Evolutionary conservation across 768 basidiomycete species (phyloP), one percentile per base, ranked within the genome.

Genomic region (Lactifluus piperatus): DNA sequence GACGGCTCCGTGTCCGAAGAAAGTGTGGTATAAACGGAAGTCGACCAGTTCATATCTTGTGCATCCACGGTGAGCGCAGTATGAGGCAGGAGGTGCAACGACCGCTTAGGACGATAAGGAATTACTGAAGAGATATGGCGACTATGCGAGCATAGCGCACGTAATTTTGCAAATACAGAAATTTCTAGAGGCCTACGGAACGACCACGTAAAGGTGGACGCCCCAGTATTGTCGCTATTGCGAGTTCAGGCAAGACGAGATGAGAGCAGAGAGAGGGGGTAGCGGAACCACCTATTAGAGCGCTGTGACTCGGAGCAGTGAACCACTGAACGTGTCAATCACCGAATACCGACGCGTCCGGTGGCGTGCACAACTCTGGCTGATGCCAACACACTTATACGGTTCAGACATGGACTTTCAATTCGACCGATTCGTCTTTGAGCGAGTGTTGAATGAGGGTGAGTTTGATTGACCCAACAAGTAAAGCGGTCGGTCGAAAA

Each of bases 1-100:
- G 86, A 80, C 0, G 93, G 86, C 63, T 91, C 84, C 1, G 93
- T 89, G 73, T 97, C 94, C 51, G 82, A 81, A 4, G 85, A 80
- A 18, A 76, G 67, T 0, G 80, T 71, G 44, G 79, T 81, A 55
- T 85, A 72, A 27, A 86, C 81, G 4, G 80, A 79, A 2, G 82
- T 75, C 29, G 77, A 81, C 86, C 88, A 90, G 60, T 76, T 75
- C 82, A 82, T 80, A 43, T 37, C 48, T 46, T 13, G 56, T 47
- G 29, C 7, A 2, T 45, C 29, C 7, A 16, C 11, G 5, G 29
- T 22, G 29, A 2, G 22, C n/a, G 26, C 41, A 41, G 27, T n/a
- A 29, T 22, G 43, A 45, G 41, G 6, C 20, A n/a, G 10, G 51
- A 32, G 34, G 36, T 47, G 55, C 29, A 60, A 56, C 18, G 54